Evolutionary conservation across 176 grass and related monocot species (phyloP).

Genomic region (Melocanna baccifera): DNA sequence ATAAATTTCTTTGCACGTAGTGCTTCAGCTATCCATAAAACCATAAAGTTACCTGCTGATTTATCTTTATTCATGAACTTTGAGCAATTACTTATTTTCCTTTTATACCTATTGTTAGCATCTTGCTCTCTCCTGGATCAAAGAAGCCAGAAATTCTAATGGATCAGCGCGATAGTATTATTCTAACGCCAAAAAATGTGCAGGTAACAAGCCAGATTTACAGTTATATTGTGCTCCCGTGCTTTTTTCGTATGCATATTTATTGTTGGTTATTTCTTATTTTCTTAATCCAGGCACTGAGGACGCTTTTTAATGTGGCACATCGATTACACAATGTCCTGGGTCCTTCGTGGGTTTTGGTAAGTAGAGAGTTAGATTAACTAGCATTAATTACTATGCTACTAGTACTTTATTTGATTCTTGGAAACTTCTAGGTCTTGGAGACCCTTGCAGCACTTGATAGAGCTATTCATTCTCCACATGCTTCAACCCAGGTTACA

Average conservation of each 20-base stretch:
- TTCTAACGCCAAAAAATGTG: constrained; percentile 95
- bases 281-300: constrained; percentile 63
- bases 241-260: constrained; percentile 3
- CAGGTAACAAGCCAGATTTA: constrained; percentile 46
- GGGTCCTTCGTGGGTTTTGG: constrained; percentile 95
- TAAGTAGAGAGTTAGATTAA: constrained; percentile 47
- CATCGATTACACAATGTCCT: constrained; percentile 97
- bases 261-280: constrained; percentile 32
- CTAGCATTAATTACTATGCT: constrained; percentile 19
- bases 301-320: constrained; percentile 97
- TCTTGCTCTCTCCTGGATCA: constrained; percentile 72
- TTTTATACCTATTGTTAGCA: constrained; percentile 51
- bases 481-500: constrained; percentile 91
- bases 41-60: background rate
- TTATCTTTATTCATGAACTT: background rate
- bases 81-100: constrained; percentile 23
- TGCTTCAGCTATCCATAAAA: constrained; percentile 25
- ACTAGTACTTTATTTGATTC: constrained; percentile 13
- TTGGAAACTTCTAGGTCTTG: constrained; percentile 58
- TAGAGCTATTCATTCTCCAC: constrained; percentile 95
- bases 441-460: constrained; percentile 97
- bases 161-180: constrained; percentile 86
- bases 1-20: background rate
- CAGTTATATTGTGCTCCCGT: constrained; percentile 13
- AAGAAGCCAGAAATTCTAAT: constrained; percentile 64